These are phyloP conservation scores for Silybum marianum DNA, from an alignment of 129 eudicot species.

Conservation along the genomic window DNA sequence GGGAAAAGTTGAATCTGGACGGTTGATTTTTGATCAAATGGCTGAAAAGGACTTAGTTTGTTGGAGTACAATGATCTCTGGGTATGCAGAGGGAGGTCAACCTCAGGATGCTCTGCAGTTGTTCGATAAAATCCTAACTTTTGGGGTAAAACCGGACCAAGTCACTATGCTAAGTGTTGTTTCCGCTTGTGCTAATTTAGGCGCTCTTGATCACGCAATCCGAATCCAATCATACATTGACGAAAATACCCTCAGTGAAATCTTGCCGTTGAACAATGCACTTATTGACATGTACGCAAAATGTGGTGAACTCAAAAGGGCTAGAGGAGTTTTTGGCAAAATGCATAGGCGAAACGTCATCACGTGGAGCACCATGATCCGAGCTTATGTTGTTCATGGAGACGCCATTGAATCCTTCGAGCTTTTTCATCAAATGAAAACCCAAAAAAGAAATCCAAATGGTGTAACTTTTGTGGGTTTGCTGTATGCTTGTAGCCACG, in stretches of 20 bases:
- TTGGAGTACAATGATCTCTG: slow-evolving; percentile 96
- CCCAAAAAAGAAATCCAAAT: no score
- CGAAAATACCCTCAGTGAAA: slow-evolving; percentile 45
- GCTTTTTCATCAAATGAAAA: no score
- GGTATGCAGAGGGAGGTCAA: no score
- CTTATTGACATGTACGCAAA: slow-evolving; percentile 85
- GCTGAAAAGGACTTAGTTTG: slow-evolving; percentile 61
- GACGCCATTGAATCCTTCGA: slow-evolving; percentile 54
- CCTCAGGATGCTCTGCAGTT: no score
- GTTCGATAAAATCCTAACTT: no score
- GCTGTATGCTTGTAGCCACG: slow-evolving; percentile 91
- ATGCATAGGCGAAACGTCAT: slow-evolving; percentile 59
- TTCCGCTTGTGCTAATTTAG: slow-evolving; percentile 75
- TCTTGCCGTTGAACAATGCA: slow-evolving; percentile 63
- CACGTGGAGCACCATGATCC: slow-evolving; percentile 75
- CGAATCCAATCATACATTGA: slow-evolving; percentile 48
- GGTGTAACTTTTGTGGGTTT: no score
- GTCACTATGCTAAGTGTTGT: slow-evolving; percentile 78
- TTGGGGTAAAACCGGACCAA: no score
- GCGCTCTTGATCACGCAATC: slow-evolving; percentile 62
- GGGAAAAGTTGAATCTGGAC: slow-evolving; percentile 57
- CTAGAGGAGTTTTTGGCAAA: slow-evolving; percentile 46
- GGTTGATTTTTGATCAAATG: slow-evolving; percentile 53
- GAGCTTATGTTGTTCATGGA: slow-evolving; percentile 66
- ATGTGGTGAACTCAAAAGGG: slow-evolving; percentile 70